These are phyloP conservation scores for Solanum hybrid DNA, from an alignment of 305 asterid species.

Conservation along the genomic window DNA sequence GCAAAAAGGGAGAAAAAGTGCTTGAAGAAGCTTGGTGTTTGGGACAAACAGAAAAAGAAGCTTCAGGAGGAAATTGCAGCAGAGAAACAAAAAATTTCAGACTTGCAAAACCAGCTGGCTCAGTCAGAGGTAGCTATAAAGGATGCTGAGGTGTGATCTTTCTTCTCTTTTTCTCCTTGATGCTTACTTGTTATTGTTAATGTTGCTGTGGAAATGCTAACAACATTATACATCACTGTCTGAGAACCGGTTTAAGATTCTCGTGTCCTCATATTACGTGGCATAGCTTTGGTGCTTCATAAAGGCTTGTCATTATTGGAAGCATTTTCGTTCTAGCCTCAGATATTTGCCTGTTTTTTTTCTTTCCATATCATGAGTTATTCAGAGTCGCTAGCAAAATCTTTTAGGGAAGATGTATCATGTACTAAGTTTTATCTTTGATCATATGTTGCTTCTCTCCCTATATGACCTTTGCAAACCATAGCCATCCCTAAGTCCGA, in stretches of 20 bases:
- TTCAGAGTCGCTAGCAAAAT: background rate
- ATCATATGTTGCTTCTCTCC: background rate
- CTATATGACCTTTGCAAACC: background rate
- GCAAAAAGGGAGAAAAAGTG: constrained; percentile 63
- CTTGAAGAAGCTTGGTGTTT: constrained; percentile 52
- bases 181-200: background rate
- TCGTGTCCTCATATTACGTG: background rate
- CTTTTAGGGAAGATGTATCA: background rate
- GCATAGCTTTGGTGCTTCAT: background rate
- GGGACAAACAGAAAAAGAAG: constrained; percentile 61
- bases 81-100: constrained; percentile 40
- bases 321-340: background rate
- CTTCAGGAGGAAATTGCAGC: constrained; percentile 54
- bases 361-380: background rate
- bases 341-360: background rate
- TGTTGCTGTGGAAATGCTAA: background rate
- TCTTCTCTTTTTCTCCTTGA: background rate
- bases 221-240: background rate
- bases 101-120: constrained; percentile 38
- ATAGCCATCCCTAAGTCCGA: background rate
- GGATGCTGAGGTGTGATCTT: constrained; percentile 44
- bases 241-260: background rate
- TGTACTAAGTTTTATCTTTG: background rate
- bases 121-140: constrained; percentile 37
- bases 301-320: background rate